Conservation (phyloP, 176 grass and related monocot genomes). For the Secale cereale region DNA sequence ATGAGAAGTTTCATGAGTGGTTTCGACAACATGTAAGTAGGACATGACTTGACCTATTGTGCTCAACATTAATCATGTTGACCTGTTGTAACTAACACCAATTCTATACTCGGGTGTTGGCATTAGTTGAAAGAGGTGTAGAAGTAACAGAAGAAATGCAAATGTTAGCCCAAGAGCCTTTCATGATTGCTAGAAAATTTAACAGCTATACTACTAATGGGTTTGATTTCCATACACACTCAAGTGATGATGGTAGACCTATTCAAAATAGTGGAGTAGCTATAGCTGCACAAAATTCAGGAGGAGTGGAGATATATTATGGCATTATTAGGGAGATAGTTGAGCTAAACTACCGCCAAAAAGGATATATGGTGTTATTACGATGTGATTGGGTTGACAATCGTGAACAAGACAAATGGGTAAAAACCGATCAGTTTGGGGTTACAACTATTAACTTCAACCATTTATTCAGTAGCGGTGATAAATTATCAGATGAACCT, state of each 20-base stretch:
- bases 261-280: too few relatives aligned
- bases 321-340: too few relatives aligned
- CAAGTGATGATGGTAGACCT: neutral
- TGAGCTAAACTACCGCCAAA: too few relatives aligned
- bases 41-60: neutral
- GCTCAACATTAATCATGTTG: neutral
- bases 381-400: too few relatives aligned
- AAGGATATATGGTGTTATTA: too few relatives aligned
- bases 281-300: too few relatives aligned
- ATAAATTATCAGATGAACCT: too few relatives aligned
- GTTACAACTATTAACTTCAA: too few relatives aligned
- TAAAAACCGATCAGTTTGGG: too few relatives aligned
- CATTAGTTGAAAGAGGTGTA: neutral
- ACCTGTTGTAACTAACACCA: neutral
- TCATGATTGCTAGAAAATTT: neutral
- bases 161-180: conserved; percentile 2
- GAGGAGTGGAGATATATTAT: too few relatives aligned
- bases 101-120: neutral
- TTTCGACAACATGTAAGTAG: conserved; percentile 2
- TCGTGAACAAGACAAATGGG: too few relatives aligned
- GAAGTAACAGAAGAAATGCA: neutral
- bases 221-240: neutral
- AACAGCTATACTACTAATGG: conserved; percentile 4
- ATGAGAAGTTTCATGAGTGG: conserved; percentile 15
- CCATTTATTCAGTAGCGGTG: too few relatives aligned